phyloP scores from a whole-genome alignment of 208 protist genomes.

The Tritrichomonas musculus region DNA sequence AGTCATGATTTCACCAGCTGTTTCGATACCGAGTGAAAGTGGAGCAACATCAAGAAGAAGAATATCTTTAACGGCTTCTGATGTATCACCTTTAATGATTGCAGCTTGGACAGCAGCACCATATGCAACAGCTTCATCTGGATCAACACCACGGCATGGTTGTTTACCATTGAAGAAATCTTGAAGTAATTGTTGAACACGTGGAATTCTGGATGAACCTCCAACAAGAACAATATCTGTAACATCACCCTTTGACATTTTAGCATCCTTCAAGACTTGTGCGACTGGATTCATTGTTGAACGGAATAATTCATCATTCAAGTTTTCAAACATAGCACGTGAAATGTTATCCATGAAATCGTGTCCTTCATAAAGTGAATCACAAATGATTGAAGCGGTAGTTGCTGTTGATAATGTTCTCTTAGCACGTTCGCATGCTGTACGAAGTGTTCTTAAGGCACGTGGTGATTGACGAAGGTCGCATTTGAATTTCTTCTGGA shows the following conservation, averaged over 20 bases:
- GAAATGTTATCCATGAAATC: constrained; percentile 87
- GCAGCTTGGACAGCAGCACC: constrained; percentile 85
- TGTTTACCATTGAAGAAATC: constrained; percentile 86
- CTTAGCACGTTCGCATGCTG: constrained; percentile 81
- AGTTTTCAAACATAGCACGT: constrained; percentile 91
- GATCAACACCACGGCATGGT: constrained; percentile 64
- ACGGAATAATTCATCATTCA: constrained; percentile 69
- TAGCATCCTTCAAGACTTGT: constrained; percentile 67
- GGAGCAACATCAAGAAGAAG: constrained; percentile 56
- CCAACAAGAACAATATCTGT: constrained; percentile 75
- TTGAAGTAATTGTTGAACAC: constrained; percentile 84
- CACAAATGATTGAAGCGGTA: constrained; percentile 78
- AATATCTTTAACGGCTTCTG: neutral
- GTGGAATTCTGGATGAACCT: constrained; percentile 83
- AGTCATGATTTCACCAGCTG: constrained; percentile 79
- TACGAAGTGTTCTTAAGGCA: constrained; percentile 63
- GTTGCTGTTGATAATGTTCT: constrained; percentile 57
- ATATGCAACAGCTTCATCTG: constrained; percentile 71
- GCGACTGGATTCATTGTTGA: constrained; percentile 65
- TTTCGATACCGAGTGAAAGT: constrained; percentile 66
- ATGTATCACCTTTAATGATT: constrained; percentile 70
- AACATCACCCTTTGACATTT: constrained; percentile 68
- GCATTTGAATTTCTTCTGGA: constrained; percentile 76
- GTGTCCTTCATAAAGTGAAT: constrained; percentile 83
- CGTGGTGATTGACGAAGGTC: constrained; percentile 62